A percentile compares a stretch with the other conserved stretches of the same genome.
Evolutionary conservation across 163 green algal species (phyloP).

Genomic region (Volvox carteri): DNA sequence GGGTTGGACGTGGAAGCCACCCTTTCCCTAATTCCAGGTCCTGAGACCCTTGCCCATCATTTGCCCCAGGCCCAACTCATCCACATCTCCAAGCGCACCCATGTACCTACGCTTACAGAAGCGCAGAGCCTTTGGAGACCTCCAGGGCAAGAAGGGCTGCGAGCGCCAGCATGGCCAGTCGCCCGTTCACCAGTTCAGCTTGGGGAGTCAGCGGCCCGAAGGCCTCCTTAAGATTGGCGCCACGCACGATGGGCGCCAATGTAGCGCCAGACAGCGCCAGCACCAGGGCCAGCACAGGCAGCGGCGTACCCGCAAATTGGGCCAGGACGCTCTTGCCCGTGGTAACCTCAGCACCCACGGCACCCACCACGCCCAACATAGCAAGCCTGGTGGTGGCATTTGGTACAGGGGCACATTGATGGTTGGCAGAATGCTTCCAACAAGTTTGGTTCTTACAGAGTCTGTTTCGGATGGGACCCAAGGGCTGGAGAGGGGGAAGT

Average conservation of each 20-base stretch:
- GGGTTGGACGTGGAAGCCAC: too few relatives aligned
- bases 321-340: background rate
- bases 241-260: slow-evolving; percentile 10
- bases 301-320: background rate
- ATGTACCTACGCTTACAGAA: slow-evolving; percentile 18
- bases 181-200: slow-evolving; percentile 26
- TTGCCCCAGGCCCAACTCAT: too few relatives aligned
- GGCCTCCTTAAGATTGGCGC: background rate
- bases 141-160: background rate
- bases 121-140: background rate
- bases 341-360: background rate
- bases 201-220: slow-evolving; percentile 35
- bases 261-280: background rate
- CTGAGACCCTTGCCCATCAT: too few relatives aligned
- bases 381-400: slow-evolving; percentile 8
- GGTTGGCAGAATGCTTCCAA: too few relatives aligned
- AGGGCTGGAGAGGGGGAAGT: too few relatives aligned
- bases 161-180: slow-evolving; percentile 6
- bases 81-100: too few relatives aligned
- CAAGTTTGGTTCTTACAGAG: too few relatives aligned
- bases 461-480: too few relatives aligned
- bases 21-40: too few relatives aligned
- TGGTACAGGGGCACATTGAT: too few relatives aligned
- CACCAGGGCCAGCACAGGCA: background rate
- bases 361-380: slow-evolving; percentile 13